Conservation (phyloP, 495 filamentous ascomycete species). For the Annulohypoxylon stygium region DNA sequence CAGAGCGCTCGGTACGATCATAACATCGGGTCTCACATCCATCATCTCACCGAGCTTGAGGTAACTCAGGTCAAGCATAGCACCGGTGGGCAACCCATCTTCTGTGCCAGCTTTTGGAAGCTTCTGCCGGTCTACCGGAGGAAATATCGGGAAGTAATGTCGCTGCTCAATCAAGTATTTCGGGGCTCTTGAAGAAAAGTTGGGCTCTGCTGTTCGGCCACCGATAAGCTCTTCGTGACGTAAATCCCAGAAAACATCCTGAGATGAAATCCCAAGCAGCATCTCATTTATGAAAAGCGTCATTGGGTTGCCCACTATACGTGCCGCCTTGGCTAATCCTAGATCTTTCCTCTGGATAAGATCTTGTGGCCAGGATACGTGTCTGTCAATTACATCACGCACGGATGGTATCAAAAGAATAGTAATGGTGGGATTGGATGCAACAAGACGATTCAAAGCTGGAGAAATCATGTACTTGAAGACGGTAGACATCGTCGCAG, state of each 20-base stretch:
- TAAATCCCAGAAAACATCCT: slow-evolving; percentile 86
- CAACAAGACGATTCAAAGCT: slow-evolving; percentile 72
- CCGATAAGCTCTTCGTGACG: slow-evolving; percentile 78
- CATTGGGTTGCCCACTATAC: slow-evolving; percentile 88
- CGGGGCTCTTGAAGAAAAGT: slow-evolving; percentile 74
- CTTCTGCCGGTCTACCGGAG: slow-evolving; percentile 74
- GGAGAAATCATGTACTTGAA: slow-evolving; percentile 84
- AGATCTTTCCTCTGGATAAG: slow-evolving; percentile 77
- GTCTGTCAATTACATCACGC: slow-evolving; percentile 84
- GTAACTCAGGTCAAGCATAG: slow-evolving; percentile 83
- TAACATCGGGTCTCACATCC: slow-evolving; percentile 83
- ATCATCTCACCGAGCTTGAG: slow-evolving; percentile 92
- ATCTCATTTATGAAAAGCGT: slow-evolving; percentile 88
- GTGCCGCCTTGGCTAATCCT: slow-evolving; percentile 76
- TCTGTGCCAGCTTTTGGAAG: slow-evolving; percentile 72
- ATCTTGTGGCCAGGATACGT: slow-evolving; percentile 94
- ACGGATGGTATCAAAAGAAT: slow-evolving; percentile 88
- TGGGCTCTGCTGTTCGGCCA: slow-evolving; percentile 64
- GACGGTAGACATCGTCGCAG: slow-evolving; percentile 80
- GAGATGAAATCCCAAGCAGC: slow-evolving; percentile 80
- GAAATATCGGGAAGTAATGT: slow-evolving; percentile 90
- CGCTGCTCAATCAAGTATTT: slow-evolving; percentile 86
- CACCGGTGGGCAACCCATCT: slow-evolving; percentile 74
- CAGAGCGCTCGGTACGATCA: slow-evolving; percentile 85
- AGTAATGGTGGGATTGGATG: slow-evolving; percentile 78